These are phyloP conservation scores for Mycena sanguinolenta DNA, from an alignment of 768 basidiomycete genomes.

Conservation along the genomic window DNA sequence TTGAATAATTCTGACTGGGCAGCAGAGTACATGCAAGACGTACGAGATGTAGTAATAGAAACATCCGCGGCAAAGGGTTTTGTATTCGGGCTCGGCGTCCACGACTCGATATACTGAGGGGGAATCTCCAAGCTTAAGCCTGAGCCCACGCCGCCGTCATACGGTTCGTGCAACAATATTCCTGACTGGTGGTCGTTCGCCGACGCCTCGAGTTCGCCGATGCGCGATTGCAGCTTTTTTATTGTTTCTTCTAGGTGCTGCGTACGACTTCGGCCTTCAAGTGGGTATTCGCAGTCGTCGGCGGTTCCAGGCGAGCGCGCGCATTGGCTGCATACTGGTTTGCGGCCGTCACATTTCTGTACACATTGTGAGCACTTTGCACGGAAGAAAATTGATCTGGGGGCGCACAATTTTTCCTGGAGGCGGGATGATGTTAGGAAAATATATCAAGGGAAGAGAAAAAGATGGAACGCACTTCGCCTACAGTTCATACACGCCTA, in stretches of 20 bases:
- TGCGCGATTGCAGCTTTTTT: constrained; percentile 55
- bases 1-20: too few species aligned
- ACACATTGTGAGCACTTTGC: not conserved
- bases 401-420: constrained; percentile 28
- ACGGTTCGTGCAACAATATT: constrained; percentile 36
- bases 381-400: not conserved
- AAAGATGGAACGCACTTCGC: constrained; percentile 30
- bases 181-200: constrained; percentile 34
- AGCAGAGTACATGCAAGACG: not conserved
- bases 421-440: too few species aligned
- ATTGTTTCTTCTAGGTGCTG: constrained; percentile 63
- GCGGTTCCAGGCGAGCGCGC: constrained; percentile 53
- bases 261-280: constrained; percentile 56
- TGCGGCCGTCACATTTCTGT: constrained; percentile 67
- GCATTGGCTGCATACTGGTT: constrained; percentile 67
- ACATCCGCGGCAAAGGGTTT: not conserved
- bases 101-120: constrained; percentile 2
- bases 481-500: too few species aligned
- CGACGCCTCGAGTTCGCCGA: constrained; percentile 56
- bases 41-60: constrained; percentile 22
- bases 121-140: constrained; percentile 27
- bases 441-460: not conserved
- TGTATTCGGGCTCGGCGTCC: constrained; percentile 3
- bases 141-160: constrained; percentile 23
- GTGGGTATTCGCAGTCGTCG: constrained; percentile 71